A percentile compares a stretch with the other conserved stretches of the same genome.
Evolutionary conservation across 768 basidiomycete genomes (phyloP).

Genomic region (Auriscalpium vulgare): DNA sequence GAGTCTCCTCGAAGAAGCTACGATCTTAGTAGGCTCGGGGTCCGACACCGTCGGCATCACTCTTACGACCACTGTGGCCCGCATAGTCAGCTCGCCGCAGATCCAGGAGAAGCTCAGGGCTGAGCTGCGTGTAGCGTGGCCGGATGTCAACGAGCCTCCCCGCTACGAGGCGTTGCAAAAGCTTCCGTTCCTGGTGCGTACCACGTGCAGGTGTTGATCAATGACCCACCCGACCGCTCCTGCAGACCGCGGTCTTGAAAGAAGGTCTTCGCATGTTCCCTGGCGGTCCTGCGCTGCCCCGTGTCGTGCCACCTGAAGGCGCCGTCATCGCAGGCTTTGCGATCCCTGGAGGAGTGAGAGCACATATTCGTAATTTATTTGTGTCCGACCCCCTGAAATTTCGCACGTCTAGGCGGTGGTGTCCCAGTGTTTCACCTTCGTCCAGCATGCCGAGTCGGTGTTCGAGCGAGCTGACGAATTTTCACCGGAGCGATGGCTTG

Average conservation of each 20-base stretch:
- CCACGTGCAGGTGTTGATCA: not conserved
- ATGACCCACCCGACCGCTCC: too few relatives aligned
- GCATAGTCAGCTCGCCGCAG: not conserved
- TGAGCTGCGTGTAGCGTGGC: not conserved
- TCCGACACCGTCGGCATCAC: not conserved
- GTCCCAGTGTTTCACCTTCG: not conserved
- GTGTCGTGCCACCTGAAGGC: not conserved
- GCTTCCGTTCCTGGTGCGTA: not conserved
- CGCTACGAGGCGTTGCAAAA: not conserved
- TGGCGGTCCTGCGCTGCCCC: not conserved
- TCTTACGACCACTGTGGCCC: not conserved
- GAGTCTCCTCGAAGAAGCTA: not conserved
- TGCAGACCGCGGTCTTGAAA: conserved; percentile 1
- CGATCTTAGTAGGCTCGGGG: not conserved
- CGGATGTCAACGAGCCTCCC: not conserved
- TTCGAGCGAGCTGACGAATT: not conserved
- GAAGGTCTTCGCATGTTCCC: not conserved
- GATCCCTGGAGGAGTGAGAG: conserved; percentile 1
- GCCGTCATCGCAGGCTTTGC: not conserved
- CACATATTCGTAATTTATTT: not conserved
- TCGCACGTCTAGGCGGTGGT: not conserved
- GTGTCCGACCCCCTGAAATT: not conserved
- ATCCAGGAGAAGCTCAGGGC: not conserved
- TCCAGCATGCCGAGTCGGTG: not conserved
- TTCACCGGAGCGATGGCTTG: not conserved